These are phyloP conservation scores for Chytriomyces hyalinus DNA, from an alignment of 192 early-diverging fungal genomes.

Conservation along the genomic window DNA sequence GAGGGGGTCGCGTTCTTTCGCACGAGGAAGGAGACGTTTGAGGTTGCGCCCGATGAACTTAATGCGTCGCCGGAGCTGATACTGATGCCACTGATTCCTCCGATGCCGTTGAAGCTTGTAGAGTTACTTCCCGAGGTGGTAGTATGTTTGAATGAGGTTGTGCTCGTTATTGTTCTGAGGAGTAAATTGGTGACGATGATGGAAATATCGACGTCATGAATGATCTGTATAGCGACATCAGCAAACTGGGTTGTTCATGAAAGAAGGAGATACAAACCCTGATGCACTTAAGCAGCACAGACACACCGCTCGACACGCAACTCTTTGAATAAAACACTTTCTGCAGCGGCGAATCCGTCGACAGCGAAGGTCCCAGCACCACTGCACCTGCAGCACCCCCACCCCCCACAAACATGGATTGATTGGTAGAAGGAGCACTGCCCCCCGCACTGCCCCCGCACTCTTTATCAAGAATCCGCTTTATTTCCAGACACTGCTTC, in stretches of 20 bases:
- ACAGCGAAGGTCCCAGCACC: neutral
- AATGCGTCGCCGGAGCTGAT: no score
- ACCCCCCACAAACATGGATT: conserved; percentile 22
- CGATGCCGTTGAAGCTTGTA: neutral
- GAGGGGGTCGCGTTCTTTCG: conserved; percentile 34
- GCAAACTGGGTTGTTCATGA: neutral
- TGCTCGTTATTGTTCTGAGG: conserved; percentile 34
- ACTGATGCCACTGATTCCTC: no score
- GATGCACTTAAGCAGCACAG: conserved; percentile 51
- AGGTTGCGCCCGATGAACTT: conserved; percentile 2
- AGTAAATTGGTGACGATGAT: conserved; percentile 50
- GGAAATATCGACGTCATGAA: conserved; percentile 49
- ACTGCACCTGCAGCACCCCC: conserved; percentile 1
- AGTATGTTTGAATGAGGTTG: neutral
- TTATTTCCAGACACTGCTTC: conserved; percentile 50
- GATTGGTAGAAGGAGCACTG: neutral
- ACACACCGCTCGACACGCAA: conserved; percentile 30
- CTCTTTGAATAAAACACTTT: conserved; percentile 52
- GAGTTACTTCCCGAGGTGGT: neutral
- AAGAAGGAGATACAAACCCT: conserved; percentile 34
- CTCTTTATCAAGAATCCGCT: conserved; percentile 57
- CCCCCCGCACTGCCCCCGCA: neutral
- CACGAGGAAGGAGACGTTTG: conserved; percentile 44
- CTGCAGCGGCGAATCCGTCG: conserved; percentile 49
- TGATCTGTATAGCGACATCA: conserved; percentile 15